These are phyloP conservation scores for Fusarium sororula DNA, from an alignment of 2,329 filamentous ascomycete genomes.

Conservation along the genomic window DNA sequence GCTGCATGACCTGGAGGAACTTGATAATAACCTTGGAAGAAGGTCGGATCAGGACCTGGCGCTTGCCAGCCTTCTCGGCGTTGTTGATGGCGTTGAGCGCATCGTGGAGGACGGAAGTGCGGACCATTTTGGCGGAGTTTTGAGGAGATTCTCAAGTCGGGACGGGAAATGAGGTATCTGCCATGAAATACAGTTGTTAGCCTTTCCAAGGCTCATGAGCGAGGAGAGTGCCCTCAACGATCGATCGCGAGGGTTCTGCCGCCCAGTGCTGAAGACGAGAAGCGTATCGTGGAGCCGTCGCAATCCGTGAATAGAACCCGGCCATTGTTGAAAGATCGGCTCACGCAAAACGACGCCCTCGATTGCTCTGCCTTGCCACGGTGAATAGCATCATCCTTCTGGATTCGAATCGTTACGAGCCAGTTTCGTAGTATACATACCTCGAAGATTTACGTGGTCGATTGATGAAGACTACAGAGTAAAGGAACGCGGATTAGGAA, in stretches of 20 bases:
- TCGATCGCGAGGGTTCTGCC: conserved; percentile 72
- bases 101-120: conserved; percentile 99
- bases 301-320: conserved; percentile 12
- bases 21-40: conserved; percentile 99
- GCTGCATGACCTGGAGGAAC: conserved; percentile 99
- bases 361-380: conserved; percentile 72
- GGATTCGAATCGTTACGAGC: conserved; percentile 46
- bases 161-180: conserved; percentile 72
- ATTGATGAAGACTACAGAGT: conserved; percentile 41
- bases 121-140: conserved; percentile 89
- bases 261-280: conserved; percentile 71
- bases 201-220: conserved; percentile 67
- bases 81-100: conserved; percentile 99
- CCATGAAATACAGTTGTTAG: conserved; percentile 60
- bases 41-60: conserved; percentile 97
- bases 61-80: conserved; percentile 99
- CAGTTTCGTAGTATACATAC: conserved; percentile 56
- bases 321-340: conserved; percentile 23
- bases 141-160: conserved; percentile 82
- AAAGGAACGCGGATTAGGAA: conserved; percentile 27
- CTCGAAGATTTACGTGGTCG: conserved; percentile 49
- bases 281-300: conserved; percentile 63
- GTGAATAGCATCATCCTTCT: conserved; percentile 56
- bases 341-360: conserved; percentile 44
- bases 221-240: conserved; percentile 73